Evolutionary conservation across 306 rosid genomes (phyloP).

Genomic region (Ochetophila trinervis): DNA sequence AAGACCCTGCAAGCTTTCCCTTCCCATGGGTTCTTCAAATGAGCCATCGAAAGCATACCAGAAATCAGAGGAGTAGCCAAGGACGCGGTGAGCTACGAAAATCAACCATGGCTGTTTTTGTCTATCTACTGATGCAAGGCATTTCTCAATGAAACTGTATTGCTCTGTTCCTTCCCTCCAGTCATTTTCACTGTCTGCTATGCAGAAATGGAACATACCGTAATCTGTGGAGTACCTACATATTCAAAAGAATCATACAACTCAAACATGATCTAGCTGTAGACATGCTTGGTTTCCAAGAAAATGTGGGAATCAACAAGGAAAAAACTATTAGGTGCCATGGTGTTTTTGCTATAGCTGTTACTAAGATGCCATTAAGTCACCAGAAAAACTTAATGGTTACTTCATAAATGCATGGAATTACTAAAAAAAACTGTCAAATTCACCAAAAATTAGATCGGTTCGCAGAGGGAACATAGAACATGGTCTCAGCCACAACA

Average conservation of each 20-base stretch:
- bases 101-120: slow-evolving; percentile 86
- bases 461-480: slow-evolving; percentile 79
- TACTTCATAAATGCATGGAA: not conserved
- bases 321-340: not conserved
- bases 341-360: too few relatives aligned
- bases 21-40: slow-evolving; percentile 81
- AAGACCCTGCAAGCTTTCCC: slow-evolving; percentile 71
- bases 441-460: slow-evolving; percentile 77
- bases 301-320: not conserved
- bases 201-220: slow-evolving; percentile 75
- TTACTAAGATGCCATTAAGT: too few relatives aligned
- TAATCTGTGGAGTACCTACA: slow-evolving; percentile 45
- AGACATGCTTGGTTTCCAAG: not conserved
- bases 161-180: slow-evolving; percentile 82
- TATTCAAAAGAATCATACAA: not conserved
- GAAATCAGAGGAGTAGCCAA: slow-evolving; percentile 68
- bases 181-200: slow-evolving; percentile 70
- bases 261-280: too few relatives aligned
- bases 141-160: slow-evolving; percentile 69
- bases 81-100: slow-evolving; percentile 79
- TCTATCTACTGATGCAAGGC: slow-evolving; percentile 79
- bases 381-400: too few relatives aligned
- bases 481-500: slow-evolving; percentile 79
- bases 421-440: slow-evolving; percentile 21
- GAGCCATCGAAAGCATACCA: slow-evolving; percentile 54